Conservation (phyloP, 495 filamentous ascomycete species). For the Penicillium crystallinum region DNA sequence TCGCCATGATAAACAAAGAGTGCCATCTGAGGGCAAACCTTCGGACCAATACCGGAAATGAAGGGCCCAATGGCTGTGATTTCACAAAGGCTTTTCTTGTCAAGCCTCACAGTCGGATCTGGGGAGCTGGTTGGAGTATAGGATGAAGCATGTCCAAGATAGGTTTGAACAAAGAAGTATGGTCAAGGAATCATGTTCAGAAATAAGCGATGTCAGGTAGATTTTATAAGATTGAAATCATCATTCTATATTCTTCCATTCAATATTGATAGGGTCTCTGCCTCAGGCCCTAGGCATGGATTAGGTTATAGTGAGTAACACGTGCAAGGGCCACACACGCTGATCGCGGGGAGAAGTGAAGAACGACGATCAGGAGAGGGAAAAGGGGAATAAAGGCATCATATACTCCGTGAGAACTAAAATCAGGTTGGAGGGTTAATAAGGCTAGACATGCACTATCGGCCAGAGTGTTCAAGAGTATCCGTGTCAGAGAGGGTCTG, state of each 20-base stretch:
- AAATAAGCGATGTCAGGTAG: background rate
- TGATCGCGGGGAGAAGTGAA: conserved; percentile 22
- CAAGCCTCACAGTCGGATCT: background rate
- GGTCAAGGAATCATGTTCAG: background rate
- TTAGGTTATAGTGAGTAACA: conserved; percentile 19
- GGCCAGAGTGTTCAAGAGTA: background rate
- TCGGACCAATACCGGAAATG: background rate
- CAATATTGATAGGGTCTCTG: too few relatives aligned
- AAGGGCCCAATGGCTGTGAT: background rate
- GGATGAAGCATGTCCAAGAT: background rate
- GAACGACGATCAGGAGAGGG: conserved; percentile 16
- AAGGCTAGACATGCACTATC: too few relatives aligned
- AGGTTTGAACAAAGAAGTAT: background rate
- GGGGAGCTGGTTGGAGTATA: too few relatives aligned
- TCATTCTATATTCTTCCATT: too few relatives aligned
- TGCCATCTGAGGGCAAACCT: background rate
- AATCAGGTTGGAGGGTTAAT: too few relatives aligned
- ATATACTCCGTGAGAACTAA: background rate
- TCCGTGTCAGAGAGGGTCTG: conserved; percentile 2
- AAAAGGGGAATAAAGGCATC: conserved; percentile 10
- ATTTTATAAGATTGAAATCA: too few relatives aligned
- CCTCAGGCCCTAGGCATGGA: conserved; percentile 3
- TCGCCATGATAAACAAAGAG: background rate
- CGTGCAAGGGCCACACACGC: conserved; percentile 19
- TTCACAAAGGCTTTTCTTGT: background rate